Percentiles rank a stretch among this genome's conserved stretches.
Evolutionary conservation across 192 early-diverging fungal species (phyloP).

Genomic region (Chytriomyces hyalinus): DNA sequence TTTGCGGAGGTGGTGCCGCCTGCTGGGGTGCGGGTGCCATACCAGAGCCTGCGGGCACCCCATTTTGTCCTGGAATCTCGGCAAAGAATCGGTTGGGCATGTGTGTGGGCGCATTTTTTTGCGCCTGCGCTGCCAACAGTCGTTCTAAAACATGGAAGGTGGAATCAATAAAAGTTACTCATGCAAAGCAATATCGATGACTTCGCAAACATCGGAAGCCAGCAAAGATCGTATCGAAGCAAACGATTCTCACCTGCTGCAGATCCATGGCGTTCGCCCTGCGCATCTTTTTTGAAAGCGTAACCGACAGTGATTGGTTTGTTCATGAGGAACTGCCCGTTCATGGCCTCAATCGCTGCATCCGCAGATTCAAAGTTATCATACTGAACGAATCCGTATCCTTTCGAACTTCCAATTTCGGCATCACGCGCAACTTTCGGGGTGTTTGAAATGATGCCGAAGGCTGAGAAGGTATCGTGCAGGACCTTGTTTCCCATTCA

Average conservation of each 20-base stretch:
- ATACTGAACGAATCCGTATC: constrained; percentile 79
- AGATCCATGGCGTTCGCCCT: constrained; percentile 95
- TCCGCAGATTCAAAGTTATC: constrained; percentile 96
- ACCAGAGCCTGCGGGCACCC: constrained; percentile 13
- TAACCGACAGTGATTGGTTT: constrained; percentile 89
- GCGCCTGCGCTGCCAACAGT: constrained; percentile 85
- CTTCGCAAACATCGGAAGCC: not conserved
- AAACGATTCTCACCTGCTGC: constrained; percentile 71
- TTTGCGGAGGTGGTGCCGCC: constrained; percentile 22
- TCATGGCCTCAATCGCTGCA: constrained; percentile 97
- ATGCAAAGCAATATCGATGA: not conserved
- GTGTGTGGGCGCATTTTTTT: constrained; percentile 71
- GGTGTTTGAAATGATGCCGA: constrained; percentile 87
- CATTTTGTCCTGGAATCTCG: constrained; percentile 50
- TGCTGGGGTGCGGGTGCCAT: constrained; percentile 21
- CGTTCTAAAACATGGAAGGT: constrained; percentile 64
- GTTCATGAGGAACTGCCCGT: constrained; percentile 94
- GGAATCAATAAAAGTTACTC: not conserved
- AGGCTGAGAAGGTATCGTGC: constrained; percentile 93
- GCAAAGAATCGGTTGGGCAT: constrained; percentile 77
- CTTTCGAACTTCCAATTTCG: constrained; percentile 84
- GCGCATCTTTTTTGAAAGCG: constrained; percentile 98
- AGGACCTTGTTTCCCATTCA: constrained; percentile 82
- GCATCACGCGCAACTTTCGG: constrained; percentile 85
- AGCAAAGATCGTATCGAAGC: not conserved